These are phyloP conservation scores for Erythrophleum fordii DNA, from an alignment of 306 rosid species.

Conservation along the genomic window DNA sequence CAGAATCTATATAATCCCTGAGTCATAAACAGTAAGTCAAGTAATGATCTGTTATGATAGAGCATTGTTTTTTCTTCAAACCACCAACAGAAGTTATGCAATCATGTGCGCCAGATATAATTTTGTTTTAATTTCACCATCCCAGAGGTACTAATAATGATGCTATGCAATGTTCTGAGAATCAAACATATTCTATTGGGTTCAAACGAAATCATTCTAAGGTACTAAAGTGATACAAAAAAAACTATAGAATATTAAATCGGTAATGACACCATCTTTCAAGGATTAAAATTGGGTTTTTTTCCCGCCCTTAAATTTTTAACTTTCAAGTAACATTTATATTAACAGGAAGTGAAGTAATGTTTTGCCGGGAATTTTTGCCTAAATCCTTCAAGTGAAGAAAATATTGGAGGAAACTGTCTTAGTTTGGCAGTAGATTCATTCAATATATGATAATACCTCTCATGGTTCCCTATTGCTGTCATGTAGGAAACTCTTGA, in stretches of 20 bases:
- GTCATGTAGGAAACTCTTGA: slow-evolving; percentile 85
- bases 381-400: not conserved
- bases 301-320: no score
- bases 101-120: no score
- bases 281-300: no score
- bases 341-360: not conserved
- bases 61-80: not conserved
- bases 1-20: slow-evolving; percentile 72
- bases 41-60: slow-evolving; percentile 1
- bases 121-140: not conserved
- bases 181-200: no score
- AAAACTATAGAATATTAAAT: no score
- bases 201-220: no score
- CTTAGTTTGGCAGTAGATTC: not conserved
- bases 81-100: no score
- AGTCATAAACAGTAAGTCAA: not conserved
- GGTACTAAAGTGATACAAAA: no score
- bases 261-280: no score
- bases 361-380: not conserved
- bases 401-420: not conserved
- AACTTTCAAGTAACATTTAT: not conserved
- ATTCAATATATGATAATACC: slow-evolving; percentile 49
- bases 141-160: not conserved
- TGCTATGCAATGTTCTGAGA: no score
- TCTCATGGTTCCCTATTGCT: slow-evolving; percentile 91